These are phyloP conservation scores for Polymyxa betae DNA, from an alignment of 208 protist species.

Conservation along the genomic window DNA sequence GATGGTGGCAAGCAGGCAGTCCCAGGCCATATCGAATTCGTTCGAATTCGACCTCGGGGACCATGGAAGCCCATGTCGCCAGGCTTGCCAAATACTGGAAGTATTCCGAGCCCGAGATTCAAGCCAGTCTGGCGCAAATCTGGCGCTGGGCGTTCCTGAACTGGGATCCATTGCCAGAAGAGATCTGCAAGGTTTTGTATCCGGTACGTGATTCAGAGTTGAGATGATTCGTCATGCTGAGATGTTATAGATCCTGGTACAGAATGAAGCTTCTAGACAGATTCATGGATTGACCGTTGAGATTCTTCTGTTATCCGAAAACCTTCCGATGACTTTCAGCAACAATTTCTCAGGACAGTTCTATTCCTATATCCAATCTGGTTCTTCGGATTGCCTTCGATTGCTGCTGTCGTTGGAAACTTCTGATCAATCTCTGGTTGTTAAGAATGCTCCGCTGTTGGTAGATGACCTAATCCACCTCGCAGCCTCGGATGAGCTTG, in stretches of 20 bases:
- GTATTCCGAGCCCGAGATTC: too few species aligned
- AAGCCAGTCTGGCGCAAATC: too few species aligned
- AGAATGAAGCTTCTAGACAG: neutral
- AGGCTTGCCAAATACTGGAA: too few species aligned
- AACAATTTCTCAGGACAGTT: neutral
- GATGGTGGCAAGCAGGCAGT: too few species aligned
- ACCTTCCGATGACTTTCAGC: neutral
- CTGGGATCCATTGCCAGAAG: too few species aligned
- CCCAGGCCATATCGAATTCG: too few species aligned
- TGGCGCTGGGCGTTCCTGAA: too few species aligned
- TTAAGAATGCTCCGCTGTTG: neutral
- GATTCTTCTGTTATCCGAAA: neutral
- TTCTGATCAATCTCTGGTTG: neutral
- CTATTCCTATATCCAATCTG: neutral
- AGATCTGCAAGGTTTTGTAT: too few species aligned
- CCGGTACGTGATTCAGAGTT: too few species aligned
- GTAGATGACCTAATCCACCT: neutral
- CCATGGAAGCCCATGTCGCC: too few species aligned
- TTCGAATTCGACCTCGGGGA: too few species aligned
- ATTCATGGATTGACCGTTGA: neutral
- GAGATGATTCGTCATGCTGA: too few species aligned
- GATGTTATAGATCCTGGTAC: neutral
- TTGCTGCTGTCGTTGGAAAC: neutral
- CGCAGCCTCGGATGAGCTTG: neutral
- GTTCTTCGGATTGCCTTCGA: neutral